A percentile compares a stretch with the other conserved stretches of the same genome.
Conservation (phyloP, 495 filamentous ascomycete genomes). For the Rhizodiscina lignyota region DNA sequence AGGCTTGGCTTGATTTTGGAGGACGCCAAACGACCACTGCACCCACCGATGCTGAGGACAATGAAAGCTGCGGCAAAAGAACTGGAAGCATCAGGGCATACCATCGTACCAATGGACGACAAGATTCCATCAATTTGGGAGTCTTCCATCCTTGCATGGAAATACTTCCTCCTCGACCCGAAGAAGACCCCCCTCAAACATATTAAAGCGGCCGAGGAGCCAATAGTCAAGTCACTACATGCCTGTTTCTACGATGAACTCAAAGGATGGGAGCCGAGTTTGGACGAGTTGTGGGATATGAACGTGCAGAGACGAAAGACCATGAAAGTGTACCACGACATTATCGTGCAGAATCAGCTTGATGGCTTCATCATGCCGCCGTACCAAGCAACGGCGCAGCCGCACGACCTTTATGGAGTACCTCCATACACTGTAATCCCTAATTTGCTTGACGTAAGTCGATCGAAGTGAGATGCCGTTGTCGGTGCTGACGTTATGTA, state of each 20-base stretch:
- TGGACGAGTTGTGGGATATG: slow-evolving; percentile 18
- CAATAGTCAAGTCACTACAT: slow-evolving; percentile 12
- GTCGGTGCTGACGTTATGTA: not conserved
- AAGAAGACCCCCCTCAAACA: slow-evolving; percentile 11
- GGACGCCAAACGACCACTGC: slow-evolving; percentile 14
- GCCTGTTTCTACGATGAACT: slow-evolving; percentile 7
- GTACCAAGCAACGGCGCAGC: slow-evolving; percentile 29
- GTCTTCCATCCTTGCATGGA: slow-evolving; percentile 8
- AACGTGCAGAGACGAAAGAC: slow-evolving; percentile 14
- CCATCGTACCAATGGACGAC: slow-evolving; percentile 8
- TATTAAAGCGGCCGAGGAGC: slow-evolving; percentile 15
- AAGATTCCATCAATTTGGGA: slow-evolving; percentile 10
- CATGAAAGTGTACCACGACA: slow-evolving; percentile 16
- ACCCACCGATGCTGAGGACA: slow-evolving; percentile 14
- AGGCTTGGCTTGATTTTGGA: slow-evolving; percentile 13
- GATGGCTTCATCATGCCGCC: slow-evolving; percentile 31
- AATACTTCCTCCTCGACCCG: slow-evolving; percentile 16
- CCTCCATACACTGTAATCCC: slow-evolving; percentile 30
- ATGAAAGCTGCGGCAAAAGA: slow-evolving; percentile 11
- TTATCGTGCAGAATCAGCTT: slow-evolving; percentile 21
- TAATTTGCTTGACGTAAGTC: slow-evolving; percentile 36
- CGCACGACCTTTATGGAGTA: slow-evolving; percentile 30
- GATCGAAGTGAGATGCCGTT: not conserved
- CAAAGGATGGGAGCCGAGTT: slow-evolving; percentile 10
- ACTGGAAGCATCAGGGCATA: slow-evolving; percentile 12